phyloP scores from a whole-genome alignment of 257 asterid species.

The Lantana camara region DNA sequence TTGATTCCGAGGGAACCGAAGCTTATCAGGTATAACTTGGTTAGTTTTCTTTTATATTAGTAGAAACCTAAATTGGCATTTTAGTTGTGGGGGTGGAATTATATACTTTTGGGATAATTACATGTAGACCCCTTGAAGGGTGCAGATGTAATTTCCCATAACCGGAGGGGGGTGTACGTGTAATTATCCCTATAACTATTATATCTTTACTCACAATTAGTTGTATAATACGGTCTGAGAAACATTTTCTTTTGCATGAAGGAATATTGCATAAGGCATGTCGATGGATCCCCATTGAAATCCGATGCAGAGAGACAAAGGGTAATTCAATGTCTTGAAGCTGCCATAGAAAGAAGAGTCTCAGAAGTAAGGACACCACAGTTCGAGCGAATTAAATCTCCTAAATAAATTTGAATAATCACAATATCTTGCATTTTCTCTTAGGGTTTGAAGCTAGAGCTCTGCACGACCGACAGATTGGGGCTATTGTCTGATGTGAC shows the following conservation, averaged over 20 bases:
- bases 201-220: background rate
- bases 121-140: too few relatives aligned
- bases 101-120: too few relatives aligned
- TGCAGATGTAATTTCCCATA: too few relatives aligned
- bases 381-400: background rate
- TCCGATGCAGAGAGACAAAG: constrained; percentile 97
- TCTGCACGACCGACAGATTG: constrained; percentile 81
- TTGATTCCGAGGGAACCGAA: constrained; percentile 73
- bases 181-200: too few relatives aligned
- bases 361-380: constrained; percentile 64
- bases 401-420: background rate
- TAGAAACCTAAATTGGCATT: too few relatives aligned
- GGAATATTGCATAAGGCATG: constrained; percentile 92
- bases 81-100: too few relatives aligned
- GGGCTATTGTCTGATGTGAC: constrained; percentile 92
- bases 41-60: too few relatives aligned
- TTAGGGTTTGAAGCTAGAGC: constrained; percentile 91
- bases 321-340: constrained; percentile 93
- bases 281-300: constrained; percentile 92
- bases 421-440: background rate
- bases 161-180: too few relatives aligned
- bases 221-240: constrained; percentile 16
- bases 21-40: constrained; percentile 73
- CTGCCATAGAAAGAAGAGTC: constrained; percentile 91
- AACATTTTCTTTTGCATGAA: constrained; percentile 33